Base-by-base conservation (phyloP, 345 rosid genomes). In the Melaleuca quinquenervia region DNA sequence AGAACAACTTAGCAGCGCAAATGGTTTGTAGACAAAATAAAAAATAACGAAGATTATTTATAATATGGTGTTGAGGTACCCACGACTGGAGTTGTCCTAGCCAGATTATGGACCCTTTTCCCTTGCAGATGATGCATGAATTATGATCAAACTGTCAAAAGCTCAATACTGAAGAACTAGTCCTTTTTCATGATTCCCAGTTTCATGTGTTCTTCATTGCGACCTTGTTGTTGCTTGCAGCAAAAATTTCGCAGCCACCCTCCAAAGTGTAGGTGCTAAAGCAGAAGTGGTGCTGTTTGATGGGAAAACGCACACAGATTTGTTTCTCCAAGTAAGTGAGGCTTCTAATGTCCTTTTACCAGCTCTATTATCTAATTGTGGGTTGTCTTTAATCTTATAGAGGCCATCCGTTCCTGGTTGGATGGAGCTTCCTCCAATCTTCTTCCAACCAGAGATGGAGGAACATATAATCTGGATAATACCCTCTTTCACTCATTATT, bases 271-370 rank as follows among this genome's bases (percentile, higher is more conserved):
- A 45, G 98, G 96, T 70, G 98, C 91, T 76, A 88, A 91, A 82
- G 94, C 94, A 11, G 94, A 94, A 49, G 45, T 94, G 41, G 88
- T 94, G 75, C 82, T 96, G 82, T 95, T 94, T 70, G 83, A 93
- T 41, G 98, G 98, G 86, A 97, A 97, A 89, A 90, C 96, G 83
- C 99, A 96, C 86, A 97, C 99, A 3, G 99, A 97, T 88, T 89
- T 97, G 86, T 97, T 97, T 89, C 94, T 97, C 86, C 99, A 97
- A 93, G 99, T 95, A 87, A 90, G 90, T 89, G 64, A 54, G 78
- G 22, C 7, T 87, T 53, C 15, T 13, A 54, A 70, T 58, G 60
- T 80, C 45, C 52, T 50, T 50, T 86, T 29, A 74, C n/a, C 62
- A 82, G 21, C 27, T 83, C 56, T 9, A 52, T 9, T 53, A 27